Evolutionary conservation across 106 monocot species (phyloP).

Genomic region (Vanilla planifolia): DNA sequence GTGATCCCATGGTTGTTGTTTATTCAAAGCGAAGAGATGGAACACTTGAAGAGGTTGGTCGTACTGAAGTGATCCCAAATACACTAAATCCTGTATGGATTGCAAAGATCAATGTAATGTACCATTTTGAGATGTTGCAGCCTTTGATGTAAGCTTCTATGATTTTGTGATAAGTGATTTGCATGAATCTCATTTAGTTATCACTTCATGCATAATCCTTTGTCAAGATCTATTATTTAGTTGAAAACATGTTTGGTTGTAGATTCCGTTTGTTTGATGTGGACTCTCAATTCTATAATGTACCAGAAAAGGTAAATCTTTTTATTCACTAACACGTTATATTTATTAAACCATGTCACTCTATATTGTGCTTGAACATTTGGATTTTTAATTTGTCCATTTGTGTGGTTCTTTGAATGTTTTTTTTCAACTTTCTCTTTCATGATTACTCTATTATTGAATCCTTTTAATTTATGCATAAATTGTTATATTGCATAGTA

Average conservation of each 20-base stretch:
- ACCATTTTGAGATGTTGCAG: conserved; percentile 87
- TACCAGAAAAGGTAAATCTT: conserved; percentile 60
- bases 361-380: neutral
- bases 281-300: conserved; percentile 68
- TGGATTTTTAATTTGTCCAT: too few relatives aligned
- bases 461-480: neutral
- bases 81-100: conserved; percentile 83
- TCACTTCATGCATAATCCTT: neutral
- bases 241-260: conserved; percentile 14
- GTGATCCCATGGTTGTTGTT: conserved; percentile 86
- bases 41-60: conserved; percentile 82
- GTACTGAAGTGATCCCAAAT: conserved; percentile 93
- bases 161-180: conserved; percentile 11
- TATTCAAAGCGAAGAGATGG: conserved; percentile 81
- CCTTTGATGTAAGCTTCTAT: conserved; percentile 74
- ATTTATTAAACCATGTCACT: too few relatives aligned
- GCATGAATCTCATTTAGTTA: neutral
- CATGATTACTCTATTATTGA: neutral
- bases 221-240: neutral
- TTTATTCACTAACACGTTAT: neutral
- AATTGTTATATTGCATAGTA: neutral
- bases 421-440: too few relatives aligned
- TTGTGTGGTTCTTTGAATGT: too few relatives aligned
- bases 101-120: conserved; percentile 56
- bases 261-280: conserved; percentile 91